phyloP scores from a whole-genome alignment of 1,284 basidiomycete species.

The Trichosporon coremiiforme region DNA sequence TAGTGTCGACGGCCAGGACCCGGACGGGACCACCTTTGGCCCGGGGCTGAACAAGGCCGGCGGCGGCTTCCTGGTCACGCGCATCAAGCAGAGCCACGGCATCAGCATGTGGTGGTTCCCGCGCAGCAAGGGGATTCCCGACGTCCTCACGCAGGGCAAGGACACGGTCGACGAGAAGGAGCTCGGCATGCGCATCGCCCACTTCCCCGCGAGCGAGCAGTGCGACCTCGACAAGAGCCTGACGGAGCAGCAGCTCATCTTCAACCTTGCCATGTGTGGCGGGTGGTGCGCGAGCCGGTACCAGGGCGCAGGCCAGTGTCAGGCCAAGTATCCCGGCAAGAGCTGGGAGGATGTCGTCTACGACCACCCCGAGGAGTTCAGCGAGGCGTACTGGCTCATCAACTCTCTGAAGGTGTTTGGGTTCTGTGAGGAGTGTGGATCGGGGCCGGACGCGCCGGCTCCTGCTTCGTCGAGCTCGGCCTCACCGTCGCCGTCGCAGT shows the following conservation, averaged over 20 bases:
- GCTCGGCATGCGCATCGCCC: conserved; percentile 21
- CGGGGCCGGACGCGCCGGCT: not conserved
- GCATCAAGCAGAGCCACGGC: conserved; percentile 37
- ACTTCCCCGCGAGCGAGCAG: conserved; percentile 28
- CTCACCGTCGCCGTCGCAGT: not conserved
- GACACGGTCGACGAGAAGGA: conserved; percentile 19
- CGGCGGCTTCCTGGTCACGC: conserved; percentile 63
- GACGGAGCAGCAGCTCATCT: conserved; percentile 34
- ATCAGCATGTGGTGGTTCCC: conserved; percentile 27
- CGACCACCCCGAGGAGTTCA: conserved; percentile 62
- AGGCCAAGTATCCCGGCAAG: conserved; percentile 13
- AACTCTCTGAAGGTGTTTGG: conserved; percentile 43
- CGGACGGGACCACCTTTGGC: conserved; percentile 32
- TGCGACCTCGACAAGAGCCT: conserved; percentile 16
- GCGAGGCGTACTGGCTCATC: conserved; percentile 67
- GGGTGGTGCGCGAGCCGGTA: conserved; percentile 40
- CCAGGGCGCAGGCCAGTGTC: not conserved
- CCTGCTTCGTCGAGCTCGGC: not conserved
- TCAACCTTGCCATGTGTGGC: conserved; percentile 55
- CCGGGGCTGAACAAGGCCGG: conserved; percentile 58
- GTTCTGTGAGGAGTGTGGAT: not conserved
- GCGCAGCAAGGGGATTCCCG: conserved; percentile 21
- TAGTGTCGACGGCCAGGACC: not conserved
- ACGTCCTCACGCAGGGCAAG: not conserved
- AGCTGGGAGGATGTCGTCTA: conserved; percentile 22